Conservation (phyloP, 2,329 filamentous ascomycete species). For the Coleophoma crateriformis region DNA sequence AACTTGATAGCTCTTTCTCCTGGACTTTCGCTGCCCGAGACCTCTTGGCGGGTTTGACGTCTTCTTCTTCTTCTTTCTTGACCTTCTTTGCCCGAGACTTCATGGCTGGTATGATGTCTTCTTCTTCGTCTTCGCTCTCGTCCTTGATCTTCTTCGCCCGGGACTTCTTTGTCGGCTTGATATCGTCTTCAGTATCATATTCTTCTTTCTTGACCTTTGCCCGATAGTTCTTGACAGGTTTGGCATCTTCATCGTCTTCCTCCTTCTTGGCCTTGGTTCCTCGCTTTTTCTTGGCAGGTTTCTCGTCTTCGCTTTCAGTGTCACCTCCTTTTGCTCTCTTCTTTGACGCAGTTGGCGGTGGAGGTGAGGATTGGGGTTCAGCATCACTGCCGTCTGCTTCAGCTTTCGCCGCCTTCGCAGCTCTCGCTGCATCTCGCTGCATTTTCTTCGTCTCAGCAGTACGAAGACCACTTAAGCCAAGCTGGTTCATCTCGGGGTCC, state of each 20-base stretch:
- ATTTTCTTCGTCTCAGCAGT: slow-evolving; percentile 17
- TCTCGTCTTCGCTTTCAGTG: slow-evolving; percentile 6
- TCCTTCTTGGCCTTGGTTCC: slow-evolving; percentile 15
- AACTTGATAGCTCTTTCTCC: neutral
- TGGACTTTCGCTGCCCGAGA: slow-evolving; percentile 14
- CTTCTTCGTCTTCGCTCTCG: slow-evolving; percentile 14
- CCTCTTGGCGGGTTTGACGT: slow-evolving; percentile 19
- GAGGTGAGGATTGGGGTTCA: neutral
- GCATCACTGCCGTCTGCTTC: slow-evolving; percentile 6
- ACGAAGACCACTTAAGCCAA: slow-evolving; percentile 21
- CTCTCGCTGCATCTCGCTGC: slow-evolving; percentile 4
- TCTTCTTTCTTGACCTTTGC: slow-evolving; percentile 25
- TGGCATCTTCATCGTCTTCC: slow-evolving; percentile 6
- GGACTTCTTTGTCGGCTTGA: slow-evolving; percentile 15
- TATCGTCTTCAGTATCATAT: slow-evolving; percentile 6
- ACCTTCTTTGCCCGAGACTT: neutral
- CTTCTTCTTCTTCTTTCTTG: neutral
- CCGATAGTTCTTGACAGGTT: slow-evolving; percentile 18
- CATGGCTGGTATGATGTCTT: slow-evolving; percentile 18
- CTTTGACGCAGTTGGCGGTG: neutral
- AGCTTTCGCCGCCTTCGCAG: slow-evolving; percentile 7
- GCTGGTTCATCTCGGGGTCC: slow-evolving; percentile 28
- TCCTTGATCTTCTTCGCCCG: slow-evolving; percentile 16
- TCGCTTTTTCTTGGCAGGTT: slow-evolving; percentile 33
- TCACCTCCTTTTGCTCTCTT: slow-evolving; percentile 6